Evolutionary conservation across 176 grass and related monocot genomes (phyloP).

Genomic region (Cenchrus fungigraminus): DNA sequence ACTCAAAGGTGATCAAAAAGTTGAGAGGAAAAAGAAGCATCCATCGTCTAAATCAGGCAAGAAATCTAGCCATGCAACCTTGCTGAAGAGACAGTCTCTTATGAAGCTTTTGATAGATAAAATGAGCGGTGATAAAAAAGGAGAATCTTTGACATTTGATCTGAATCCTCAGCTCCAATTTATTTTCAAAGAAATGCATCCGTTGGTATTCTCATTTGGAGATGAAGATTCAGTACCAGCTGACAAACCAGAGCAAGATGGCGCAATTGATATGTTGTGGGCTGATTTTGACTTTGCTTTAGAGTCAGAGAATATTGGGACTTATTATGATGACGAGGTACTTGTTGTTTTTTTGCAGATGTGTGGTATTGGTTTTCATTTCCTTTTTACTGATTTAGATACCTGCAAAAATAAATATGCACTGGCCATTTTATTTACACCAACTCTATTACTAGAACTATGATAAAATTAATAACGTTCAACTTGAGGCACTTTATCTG

Average conservation of each 20-base stretch:
- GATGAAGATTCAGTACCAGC: conserved; percentile 47
- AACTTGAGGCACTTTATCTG: not conserved
- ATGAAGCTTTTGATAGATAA: conserved; percentile 66
- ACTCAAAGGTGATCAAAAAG: conserved; percentile 27
- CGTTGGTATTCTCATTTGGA: conserved; percentile 78
- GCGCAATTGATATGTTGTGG: conserved; percentile 65
- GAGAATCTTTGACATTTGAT: conserved; percentile 47
- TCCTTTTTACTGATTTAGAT: conserved; percentile 20
- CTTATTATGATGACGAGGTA: conserved; percentile 81
- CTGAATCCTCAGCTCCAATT: conserved; percentile 50
- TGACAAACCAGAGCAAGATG: conserved; percentile 56
- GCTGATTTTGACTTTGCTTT: conserved; percentile 84
- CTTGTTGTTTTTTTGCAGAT: conserved; percentile 26
- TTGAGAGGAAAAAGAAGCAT: conserved; percentile 44
- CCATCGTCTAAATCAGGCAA: conserved; percentile 39
- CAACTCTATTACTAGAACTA: not conserved
- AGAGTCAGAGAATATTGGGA: conserved; percentile 78
- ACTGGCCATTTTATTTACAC: not conserved
- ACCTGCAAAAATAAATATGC: not conserved
- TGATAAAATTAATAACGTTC: not conserved
- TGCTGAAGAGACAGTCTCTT: conserved; percentile 57
- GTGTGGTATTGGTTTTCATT: conserved; percentile 24
- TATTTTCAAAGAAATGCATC: conserved; percentile 58
- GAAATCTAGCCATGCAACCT: conserved; percentile 41
- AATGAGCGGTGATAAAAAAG: conserved; percentile 47